Evolutionary conservation across 2,329 filamentous ascomycete genomes (phyloP).

Genomic region (Penicillium sp.): DNA sequence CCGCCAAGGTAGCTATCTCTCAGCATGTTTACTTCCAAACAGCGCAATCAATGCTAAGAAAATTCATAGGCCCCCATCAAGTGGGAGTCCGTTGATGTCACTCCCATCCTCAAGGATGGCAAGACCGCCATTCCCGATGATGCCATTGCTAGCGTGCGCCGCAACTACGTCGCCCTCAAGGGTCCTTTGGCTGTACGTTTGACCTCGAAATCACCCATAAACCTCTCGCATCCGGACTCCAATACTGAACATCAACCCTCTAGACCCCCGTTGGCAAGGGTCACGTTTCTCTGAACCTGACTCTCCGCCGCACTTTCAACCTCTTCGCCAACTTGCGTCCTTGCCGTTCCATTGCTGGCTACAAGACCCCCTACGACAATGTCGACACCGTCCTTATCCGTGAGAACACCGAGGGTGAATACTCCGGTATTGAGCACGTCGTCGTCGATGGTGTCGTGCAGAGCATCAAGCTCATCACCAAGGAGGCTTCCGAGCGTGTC

Average conservation of each 20-base stretch:
- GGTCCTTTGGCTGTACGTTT: slow-evolving; percentile 83
- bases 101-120: slow-evolving; percentile 86
- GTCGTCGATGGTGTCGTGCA: slow-evolving; percentile 97
- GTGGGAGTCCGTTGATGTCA: slow-evolving; percentile 97
- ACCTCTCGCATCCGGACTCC: neutral
- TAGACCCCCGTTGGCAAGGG: slow-evolving; percentile 96
- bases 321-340: slow-evolving; percentile 99
- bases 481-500: slow-evolving; percentile 89
- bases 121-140: slow-evolving; percentile 91
- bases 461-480: slow-evolving; percentile 99
- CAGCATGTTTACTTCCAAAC: neutral
- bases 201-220: slow-evolving; percentile 1
- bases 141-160: slow-evolving; percentile 87
- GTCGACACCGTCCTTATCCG: slow-evolving; percentile 97
- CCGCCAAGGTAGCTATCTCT: slow-evolving; percentile 67
- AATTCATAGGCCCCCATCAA: slow-evolving; percentile 72
- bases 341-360: slow-evolving; percentile 93
- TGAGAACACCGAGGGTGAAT: slow-evolving; percentile 99
- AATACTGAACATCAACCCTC: slow-evolving; percentile 27
- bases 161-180: slow-evolving; percentile 97
- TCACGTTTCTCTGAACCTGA: slow-evolving; percentile 98
- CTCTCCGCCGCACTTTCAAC: slow-evolving; percentile 98
- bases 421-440: slow-evolving; percentile 97
- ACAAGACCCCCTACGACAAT: slow-evolving; percentile 96
- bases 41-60: slow-evolving; percentile 28